A percentile compares a stretch with the other conserved stretches of the same genome.
Evolutionary conservation across 1,284 basidiomycete genomes (phyloP).

Genomic region (Malassezia globosa): DNA sequence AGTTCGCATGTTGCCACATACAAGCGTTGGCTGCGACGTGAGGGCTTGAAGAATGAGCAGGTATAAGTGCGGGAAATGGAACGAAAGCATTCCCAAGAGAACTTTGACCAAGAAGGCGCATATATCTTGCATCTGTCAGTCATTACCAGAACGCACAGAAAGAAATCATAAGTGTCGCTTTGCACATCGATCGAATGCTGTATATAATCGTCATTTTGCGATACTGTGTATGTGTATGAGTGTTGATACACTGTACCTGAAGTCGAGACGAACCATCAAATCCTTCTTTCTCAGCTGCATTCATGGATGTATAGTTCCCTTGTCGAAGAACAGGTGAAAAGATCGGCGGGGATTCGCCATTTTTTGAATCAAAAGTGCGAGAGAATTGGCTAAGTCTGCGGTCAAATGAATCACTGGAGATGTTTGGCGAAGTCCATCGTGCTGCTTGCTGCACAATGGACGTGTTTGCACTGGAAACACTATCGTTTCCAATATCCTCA

Average conservation of each 20-base stretch:
- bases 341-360: neutral
- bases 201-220: no score
- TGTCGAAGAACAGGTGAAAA: neutral
- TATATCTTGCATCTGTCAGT: conserved; percentile 3
- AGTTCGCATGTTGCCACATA: neutral
- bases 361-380: no score
- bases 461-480: conserved; percentile 8
- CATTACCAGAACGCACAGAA: conserved; percentile 1
- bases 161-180: conserved; percentile 14
- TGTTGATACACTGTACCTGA: no score
- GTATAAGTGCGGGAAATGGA: neutral
- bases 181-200: no score
- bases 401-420: neutral
- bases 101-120: conserved; percentile 5
- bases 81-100: neutral
- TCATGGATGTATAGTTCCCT: neutral
- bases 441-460: conserved; percentile 5
- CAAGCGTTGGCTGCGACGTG: conserved; percentile 10
- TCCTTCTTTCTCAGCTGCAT: neutral
- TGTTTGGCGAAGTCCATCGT: conserved; percentile 1
- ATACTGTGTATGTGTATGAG: no score
- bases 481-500: conserved; percentile 1
- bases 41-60: neutral
- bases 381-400: no score
- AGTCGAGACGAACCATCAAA: neutral